Evolutionary conservation across 192 early-diverging fungal genomes (phyloP).

Genomic region (Diversispora eburnea): DNA sequence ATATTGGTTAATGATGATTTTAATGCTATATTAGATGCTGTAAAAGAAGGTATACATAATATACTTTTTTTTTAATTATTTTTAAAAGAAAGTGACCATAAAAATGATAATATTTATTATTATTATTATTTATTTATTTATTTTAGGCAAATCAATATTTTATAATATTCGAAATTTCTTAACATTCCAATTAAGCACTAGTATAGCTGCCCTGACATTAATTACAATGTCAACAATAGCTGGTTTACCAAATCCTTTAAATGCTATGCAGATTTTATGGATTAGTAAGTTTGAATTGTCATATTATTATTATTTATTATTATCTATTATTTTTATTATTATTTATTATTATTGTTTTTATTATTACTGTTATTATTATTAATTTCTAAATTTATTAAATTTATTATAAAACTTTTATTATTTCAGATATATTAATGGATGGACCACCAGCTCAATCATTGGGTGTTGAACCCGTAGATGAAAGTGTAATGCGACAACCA

Average conservation of each 20-base stretch:
- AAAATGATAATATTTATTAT: too few relatives aligned
- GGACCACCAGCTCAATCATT: constrained; percentile 97
- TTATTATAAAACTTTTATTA: too few relatives aligned
- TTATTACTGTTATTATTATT: constrained; percentile 6
- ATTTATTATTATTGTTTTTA: constrained; percentile 3
- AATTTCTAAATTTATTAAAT: not conserved
- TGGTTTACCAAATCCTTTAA: constrained; percentile 86
- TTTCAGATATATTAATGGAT: constrained; percentile 92
- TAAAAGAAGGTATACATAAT: constrained; percentile 78
- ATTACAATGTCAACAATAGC: constrained; percentile 85
- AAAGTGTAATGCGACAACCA: constrained; percentile 83
- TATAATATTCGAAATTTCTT: constrained; percentile 98
- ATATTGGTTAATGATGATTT: constrained; percentile 97
- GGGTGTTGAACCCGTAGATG: constrained; percentile 93
- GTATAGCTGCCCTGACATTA: constrained; percentile 83
- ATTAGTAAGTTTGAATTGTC: constrained; percentile 71
- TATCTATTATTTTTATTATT: not conserved
- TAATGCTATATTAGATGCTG: constrained; percentile 86
- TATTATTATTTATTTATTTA: not conserved
- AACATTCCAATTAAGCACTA: constrained; percentile 93
- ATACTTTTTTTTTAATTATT: not conserved
- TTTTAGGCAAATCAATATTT: constrained; percentile 87
- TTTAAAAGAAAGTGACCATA: not conserved
- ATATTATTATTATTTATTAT: not conserved
- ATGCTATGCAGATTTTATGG: constrained; percentile 99